phyloP scores from a whole-genome alignment of 2,329 filamentous ascomycete species.

The Beauveria caledonica region DNA sequence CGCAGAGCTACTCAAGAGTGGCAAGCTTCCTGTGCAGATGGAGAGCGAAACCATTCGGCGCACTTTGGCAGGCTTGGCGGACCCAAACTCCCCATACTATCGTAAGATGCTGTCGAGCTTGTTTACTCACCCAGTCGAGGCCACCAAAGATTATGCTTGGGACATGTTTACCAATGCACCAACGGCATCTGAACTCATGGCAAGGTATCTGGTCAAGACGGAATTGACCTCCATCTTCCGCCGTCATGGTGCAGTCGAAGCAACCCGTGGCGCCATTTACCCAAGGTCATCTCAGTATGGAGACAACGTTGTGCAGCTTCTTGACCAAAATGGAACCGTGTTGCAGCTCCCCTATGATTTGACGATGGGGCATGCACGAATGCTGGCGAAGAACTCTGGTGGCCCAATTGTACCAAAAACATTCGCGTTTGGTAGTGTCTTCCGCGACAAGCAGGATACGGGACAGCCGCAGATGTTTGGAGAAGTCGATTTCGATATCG shows the following conservation, averaged over 20 bases:
- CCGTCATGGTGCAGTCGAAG: conserved; percentile 81
- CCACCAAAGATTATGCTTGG: conserved; percentile 74
- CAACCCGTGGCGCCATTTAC: conserved; percentile 65
- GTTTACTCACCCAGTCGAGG: conserved; percentile 67
- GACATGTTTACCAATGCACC: conserved; percentile 55
- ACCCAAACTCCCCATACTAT: conserved; percentile 80
- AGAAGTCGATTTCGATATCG: conserved; percentile 93
- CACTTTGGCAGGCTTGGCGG: conserved; percentile 70
- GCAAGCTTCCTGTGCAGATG: conserved; percentile 81
- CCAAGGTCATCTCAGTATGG: conserved; percentile 74
- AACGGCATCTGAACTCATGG: conserved; percentile 53
- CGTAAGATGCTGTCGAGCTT: conserved; percentile 81
- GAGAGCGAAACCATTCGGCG: conserved; percentile 86
- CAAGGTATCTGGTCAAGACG: conserved; percentile 67
- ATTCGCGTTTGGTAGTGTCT: conserved; percentile 83
- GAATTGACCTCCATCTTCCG: conserved; percentile 72
- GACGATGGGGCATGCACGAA: conserved; percentile 78
- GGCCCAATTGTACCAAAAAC: conserved; percentile 61
- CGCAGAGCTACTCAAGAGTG: conserved; percentile 72
- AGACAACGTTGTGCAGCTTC: conserved; percentile 64
- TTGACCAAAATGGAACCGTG: conserved; percentile 78
- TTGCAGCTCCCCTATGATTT: conserved; percentile 92
- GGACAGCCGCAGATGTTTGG: conserved; percentile 76
- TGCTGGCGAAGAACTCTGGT: conserved; percentile 63
- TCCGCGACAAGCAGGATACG: conserved; percentile 67